A percentile compares a stretch with the other conserved stretches of the same genome.
phyloP scores from a whole-genome alignment of 169 alveolate genomes.

The Cryptosporidium ryanae region DNA sequence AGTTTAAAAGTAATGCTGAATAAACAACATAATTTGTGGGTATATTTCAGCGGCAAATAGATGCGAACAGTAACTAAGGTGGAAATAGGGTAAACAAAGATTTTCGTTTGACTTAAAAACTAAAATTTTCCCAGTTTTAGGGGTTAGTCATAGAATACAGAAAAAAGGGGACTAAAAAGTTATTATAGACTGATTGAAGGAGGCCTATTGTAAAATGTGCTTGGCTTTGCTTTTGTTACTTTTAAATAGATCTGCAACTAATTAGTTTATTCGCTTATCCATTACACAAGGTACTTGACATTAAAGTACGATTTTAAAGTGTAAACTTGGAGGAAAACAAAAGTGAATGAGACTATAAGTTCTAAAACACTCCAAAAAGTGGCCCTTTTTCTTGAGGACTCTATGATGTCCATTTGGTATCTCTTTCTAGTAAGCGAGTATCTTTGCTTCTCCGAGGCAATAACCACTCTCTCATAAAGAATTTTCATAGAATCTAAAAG shows the following conservation, averaged over 20 bases:
- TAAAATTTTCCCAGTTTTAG: too few species aligned
- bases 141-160: too few species aligned
- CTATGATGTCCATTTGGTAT: conserved; percentile 62
- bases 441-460: conserved; percentile 57
- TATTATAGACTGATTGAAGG: too few species aligned
- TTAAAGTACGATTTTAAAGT: conserved; percentile 42
- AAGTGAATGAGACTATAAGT: conserved; percentile 23
- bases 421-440: conserved; percentile 62
- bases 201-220: background rate
- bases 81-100: too few species aligned
- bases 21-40: too few species aligned
- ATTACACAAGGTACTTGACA: conserved; percentile 43
- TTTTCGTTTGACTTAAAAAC: too few species aligned
- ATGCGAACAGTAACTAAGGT: too few species aligned
- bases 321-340: conserved; percentile 44
- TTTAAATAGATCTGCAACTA: background rate
- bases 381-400: conserved; percentile 57
- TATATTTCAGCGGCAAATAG: too few species aligned
- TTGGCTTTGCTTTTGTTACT: background rate
- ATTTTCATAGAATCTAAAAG: conserved; percentile 49
- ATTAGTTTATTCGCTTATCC: background rate
- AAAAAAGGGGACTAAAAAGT: too few species aligned
- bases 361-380: conserved; percentile 57
- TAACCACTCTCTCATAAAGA: conserved; percentile 41
- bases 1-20: too few species aligned